Base-by-base conservation (phyloP, 169 alveolate genomes). In the Babesia ovata region DNA sequence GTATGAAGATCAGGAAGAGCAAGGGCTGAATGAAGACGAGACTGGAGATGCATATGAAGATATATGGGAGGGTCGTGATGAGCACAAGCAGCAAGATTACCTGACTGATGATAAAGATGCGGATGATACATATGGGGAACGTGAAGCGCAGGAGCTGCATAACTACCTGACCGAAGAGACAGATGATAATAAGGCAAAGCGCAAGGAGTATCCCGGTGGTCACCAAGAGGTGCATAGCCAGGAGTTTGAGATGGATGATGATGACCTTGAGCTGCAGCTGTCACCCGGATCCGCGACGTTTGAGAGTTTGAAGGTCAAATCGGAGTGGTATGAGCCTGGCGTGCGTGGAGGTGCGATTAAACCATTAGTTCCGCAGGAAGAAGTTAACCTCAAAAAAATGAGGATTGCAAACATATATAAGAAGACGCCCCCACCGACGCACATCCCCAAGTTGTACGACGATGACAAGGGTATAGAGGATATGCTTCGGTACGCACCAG, bases 141-240 rank as follows among this genome's bases (percentile, higher is more conserved):
- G 11, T 45, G 39, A 8, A 50, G 84, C 33, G 10, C 71, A 57
- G 39, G 72, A 58, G 21, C 29, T 33, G 2, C 10, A 33, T 33
- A 6, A 33, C 6, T 33, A 4, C 10, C 39, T 33, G 39, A 33
- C 39, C 39, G 39, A 62, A 28, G 63, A 74, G 42, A 85, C 75
- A 29, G 39, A 39, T 48, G 85, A 56, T 13, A 19, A 75, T 16
- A 19, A 45, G 39, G 10, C 39, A 33, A 33, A 33, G 39, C n/a
- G n/a, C n/a, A 6, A 33, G 39, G 2, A 4, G 39, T 6, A 2
- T 33, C 10, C 39, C 2, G 4, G 77, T 76, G 36, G 84, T 48
- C 42, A 85, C 70, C 21, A 50, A 85, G 19, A 72, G 60, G 4
- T 33, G 39, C 39, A 33, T 6, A 33, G 10, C 39, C 39, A 33